A percentile compares a stretch with the other conserved stretches of the same genome.
Evolutionary conservation across 129 eudicot species (phyloP).

Genomic region (Dittrichia graveolens): DNA sequence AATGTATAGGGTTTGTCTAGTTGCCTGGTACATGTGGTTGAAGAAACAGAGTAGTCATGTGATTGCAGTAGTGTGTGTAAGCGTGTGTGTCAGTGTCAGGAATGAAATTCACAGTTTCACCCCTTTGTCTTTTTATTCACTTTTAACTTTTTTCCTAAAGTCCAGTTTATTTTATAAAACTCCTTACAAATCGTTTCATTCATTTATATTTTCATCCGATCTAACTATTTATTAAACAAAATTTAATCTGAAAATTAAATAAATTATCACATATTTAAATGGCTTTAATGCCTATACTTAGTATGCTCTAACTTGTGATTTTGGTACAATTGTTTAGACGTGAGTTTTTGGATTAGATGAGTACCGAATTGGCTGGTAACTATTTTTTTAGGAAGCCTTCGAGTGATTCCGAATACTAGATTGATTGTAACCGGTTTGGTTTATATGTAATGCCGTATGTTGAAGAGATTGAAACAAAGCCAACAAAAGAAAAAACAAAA

Average conservation of each 20-base stretch:
- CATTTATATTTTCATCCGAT: no score
- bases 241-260: background rate
- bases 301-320: background rate
- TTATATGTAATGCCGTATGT: no score
- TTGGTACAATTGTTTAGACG: background rate
- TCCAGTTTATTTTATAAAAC: background rate
- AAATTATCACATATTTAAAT: background rate
- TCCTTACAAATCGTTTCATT: background rate
- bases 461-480: no score
- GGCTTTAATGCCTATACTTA: no score
- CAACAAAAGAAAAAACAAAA: no score
- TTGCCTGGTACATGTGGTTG: constrained; percentile 11
- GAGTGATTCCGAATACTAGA: no score
- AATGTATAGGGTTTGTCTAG: constrained; percentile 7
- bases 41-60: constrained; percentile 11
- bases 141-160: background rate
- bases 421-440: no score
- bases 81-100: constrained; percentile 7
- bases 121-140: constrained; percentile 10
- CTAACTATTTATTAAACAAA: background rate
- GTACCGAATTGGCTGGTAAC: no score
- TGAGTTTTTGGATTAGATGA: no score
- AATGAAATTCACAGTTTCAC: constrained; percentile 2
- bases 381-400: no score
- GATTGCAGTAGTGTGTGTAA: background rate